Evolutionary conservation across 1,139 yeast genomes (phyloP), one percentile per base, ranked within the genome.

Genomic region (Wickerhamomyces sp.): DNA sequence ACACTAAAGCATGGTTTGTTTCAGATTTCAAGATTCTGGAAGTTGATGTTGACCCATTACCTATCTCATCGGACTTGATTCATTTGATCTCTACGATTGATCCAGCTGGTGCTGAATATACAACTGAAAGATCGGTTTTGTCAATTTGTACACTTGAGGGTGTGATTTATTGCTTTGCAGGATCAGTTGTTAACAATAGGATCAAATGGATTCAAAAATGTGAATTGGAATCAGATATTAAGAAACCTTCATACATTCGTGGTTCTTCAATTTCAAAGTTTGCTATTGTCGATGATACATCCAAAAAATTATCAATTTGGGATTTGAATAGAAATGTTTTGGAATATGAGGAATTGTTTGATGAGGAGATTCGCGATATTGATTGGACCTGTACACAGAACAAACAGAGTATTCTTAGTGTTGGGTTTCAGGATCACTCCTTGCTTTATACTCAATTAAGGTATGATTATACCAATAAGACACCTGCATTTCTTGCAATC

Each of bases 391-490:
- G 78, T 38, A 75, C 91, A 0, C 72, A 74, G 16, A 72, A 54
- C 48, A 78, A 70, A 9, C 91, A 83, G 58, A 83, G 88, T 30
- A 74, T 89, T 10, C 63, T 89, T 21, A 83, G 95, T 0, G 78
- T 88, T 23, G 96, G 96, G 0, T 88, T 86, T 48, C 61, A 64
- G 10, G 61, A 75, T 15, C 66, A 70, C 39, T 85, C 84, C 1
- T 56, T 80, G 5, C 59, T 87, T 12, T 87, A 81, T 53, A 80
- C 95, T 0, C 95, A 88, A 55, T 63, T 86, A 42, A 71, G 96
- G 38, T 87, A 83, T 55, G 96, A 89, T 52, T 89, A 89, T 54
- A 87, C 96, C 6, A 85, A 86, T 50, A 67, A 70, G 20, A 70
- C 78, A 0, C 91, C 95, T 2, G 70, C 91, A 1, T 89, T 84